Conservation (phyloP, 495 filamentous ascomycete species). For the Viridothelium virens region DNA sequence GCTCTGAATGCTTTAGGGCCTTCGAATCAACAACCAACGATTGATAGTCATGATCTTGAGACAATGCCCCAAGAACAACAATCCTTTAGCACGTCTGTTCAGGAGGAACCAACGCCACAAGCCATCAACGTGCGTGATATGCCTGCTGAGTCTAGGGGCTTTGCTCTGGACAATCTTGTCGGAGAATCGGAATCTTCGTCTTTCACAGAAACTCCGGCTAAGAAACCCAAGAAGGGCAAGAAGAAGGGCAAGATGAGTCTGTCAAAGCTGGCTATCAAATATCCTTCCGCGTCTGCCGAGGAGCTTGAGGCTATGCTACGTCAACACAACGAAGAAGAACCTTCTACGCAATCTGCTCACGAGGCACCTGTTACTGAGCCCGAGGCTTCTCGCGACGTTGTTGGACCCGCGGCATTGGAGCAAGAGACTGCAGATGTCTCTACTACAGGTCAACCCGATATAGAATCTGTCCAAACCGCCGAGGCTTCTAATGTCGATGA, state of each 20-base stretch:
- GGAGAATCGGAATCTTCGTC: slow-evolving; percentile 10
- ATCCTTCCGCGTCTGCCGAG: not conserved
- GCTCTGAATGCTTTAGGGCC: not conserved
- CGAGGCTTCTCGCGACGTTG: not conserved
- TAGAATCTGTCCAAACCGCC: slow-evolving; percentile 20
- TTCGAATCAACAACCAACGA: not conserved
- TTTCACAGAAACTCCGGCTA: not conserved
- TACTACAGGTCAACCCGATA: not conserved
- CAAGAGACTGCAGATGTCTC: not conserved
- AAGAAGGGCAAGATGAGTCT: slow-evolving; percentile 12
- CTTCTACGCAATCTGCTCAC: not conserved
- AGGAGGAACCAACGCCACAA: not conserved
- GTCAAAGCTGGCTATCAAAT: not conserved
- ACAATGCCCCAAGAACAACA: not conserved
- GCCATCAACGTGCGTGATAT: not conserved
- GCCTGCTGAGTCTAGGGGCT: not conserved
- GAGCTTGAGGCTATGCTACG: slow-evolving; percentile 10
- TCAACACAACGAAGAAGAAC: slow-evolving; percentile 19
- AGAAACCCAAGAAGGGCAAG: slow-evolving; percentile 16
- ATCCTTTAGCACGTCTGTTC: no score
- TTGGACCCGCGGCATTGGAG: not conserved
- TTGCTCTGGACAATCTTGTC: not conserved
- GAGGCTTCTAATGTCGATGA: slow-evolving; percentile 26
- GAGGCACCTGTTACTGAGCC: not conserved
- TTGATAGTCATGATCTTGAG: not conserved